These are phyloP conservation scores for Ilex paraguariensis DNA, from an alignment of 305 asterid species.

Conservation along the genomic window DNA sequence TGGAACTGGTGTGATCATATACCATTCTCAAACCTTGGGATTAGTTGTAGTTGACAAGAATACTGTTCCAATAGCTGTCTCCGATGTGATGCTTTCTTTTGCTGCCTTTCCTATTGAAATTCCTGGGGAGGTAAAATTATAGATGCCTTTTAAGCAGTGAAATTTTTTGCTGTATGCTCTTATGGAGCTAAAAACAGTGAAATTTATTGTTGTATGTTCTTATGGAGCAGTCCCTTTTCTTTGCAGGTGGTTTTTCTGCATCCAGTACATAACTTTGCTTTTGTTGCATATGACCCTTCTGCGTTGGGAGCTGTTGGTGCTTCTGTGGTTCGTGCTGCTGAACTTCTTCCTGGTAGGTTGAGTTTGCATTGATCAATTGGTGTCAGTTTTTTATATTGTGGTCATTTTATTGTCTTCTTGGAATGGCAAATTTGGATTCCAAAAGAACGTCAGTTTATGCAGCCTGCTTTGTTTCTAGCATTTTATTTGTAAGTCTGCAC, in stretches of 20 bases:
- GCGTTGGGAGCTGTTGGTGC: constrained; percentile 75
- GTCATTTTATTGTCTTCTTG: too few species aligned
- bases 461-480: too few species aligned
- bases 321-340: constrained; percentile 88
- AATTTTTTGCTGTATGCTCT: constrained; percentile 8
- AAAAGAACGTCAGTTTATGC: too few species aligned
- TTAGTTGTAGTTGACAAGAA: constrained; percentile 96
- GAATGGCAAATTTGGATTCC: too few species aligned
- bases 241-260: constrained; percentile 95
- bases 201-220: too few species aligned
- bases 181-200: constrained; percentile 12
- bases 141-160: constrained; percentile 14
- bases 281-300: constrained; percentile 94
- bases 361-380: constrained; percentile 8
- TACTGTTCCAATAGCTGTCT: constrained; percentile 91
- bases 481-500: too few species aligned
- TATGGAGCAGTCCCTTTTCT: constrained; percentile 4
- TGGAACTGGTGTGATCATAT: constrained; percentile 91
- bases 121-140: constrained; percentile 80
- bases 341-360: constrained; percentile 85
- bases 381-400: background rate
- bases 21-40: constrained; percentile 91
- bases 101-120: constrained; percentile 99
- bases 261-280: constrained; percentile 95
- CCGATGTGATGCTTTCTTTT: constrained; percentile 97